Evolutionary conservation across 2,329 filamentous ascomycete genomes (phyloP), one percentile per base, ranked within the genome.

Genomic region (Magnaporthiopsis incrustans): DNA sequence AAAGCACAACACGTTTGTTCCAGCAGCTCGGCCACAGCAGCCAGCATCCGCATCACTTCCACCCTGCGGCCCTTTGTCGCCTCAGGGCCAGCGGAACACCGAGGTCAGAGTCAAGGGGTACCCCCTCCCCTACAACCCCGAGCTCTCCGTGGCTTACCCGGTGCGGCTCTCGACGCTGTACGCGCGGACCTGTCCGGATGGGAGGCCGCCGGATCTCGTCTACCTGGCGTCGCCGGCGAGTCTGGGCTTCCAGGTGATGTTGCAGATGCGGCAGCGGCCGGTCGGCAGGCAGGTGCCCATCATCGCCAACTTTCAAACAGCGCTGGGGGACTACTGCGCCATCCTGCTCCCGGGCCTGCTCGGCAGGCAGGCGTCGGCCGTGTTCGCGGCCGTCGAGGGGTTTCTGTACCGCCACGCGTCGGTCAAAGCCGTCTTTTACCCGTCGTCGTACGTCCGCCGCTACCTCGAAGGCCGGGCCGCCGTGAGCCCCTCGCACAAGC

Each of bases 261-360:
- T 90, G n/a, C 87, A 90, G 71, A 76, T 89, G 62, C 81, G 85
- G 59, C 86, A 89, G 68, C 79, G 89, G 63, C 76, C 79, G 18
- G 73, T 72, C 27, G 76, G 82, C 38, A 77, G 78, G 11, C 85
- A 85, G 57, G 81, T 86, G 1, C 83, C 83, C 2, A 77, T 89
- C 1, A 78, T 90, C 58, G 82, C 87, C 71, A 91, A 90, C 72
- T 90, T 89, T 68, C 88, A 90, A 73, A 91, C 88, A 1, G 88
- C 90, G 70, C 76, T 91, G 12, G 84, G 86, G 0, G 86, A 86
- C 1, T 91, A 90, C 72, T 87, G 85, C 69, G 81, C 83, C 61
- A 89, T 90, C 62, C 77, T 91, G n/a, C 88, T 91, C 66, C 86
- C 87, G 0, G 76, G 79, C 1, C 86, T 85, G 0, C 77, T 91